Conservation (phyloP, 2,329 filamentous ascomycete genomes). For the Niveomyces coronatus region DNA sequence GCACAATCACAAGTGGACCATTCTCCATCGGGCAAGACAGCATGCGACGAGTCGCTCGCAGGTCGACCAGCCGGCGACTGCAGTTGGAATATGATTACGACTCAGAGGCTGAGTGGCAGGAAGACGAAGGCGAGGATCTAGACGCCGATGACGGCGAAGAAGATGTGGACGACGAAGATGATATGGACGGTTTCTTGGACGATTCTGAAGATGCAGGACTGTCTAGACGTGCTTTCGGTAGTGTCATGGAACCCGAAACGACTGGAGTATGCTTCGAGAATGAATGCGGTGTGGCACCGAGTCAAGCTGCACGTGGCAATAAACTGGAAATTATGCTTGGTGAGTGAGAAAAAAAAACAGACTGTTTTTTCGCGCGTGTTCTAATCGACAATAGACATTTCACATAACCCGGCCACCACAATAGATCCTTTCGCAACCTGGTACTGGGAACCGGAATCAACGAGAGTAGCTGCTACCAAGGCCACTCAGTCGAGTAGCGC, state of each 20-base stretch:
- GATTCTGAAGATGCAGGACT: conserved; percentile 63
- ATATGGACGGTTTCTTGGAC: conserved; percentile 84
- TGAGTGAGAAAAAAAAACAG: conserved; percentile 29
- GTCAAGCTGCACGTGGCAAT: conserved; percentile 45
- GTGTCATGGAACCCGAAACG: conserved; percentile 64
- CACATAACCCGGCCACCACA: conserved; percentile 33
- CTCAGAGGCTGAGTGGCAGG: conserved; percentile 80
- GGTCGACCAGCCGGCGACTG: conserved; percentile 44
- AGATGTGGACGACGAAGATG: conserved; percentile 66
- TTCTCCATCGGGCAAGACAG: conserved; percentile 32
- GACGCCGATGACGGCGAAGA: conserved; percentile 58
- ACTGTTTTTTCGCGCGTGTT: too few relatives aligned
- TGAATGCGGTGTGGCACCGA: conserved; percentile 33
- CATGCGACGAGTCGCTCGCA: conserved; percentile 40
- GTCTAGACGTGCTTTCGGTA: conserved; percentile 48
- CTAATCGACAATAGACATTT: conserved; percentile 13
- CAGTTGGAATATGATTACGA: conserved; percentile 74
- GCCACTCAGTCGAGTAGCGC: conserved; percentile 10
- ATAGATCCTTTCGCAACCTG: conserved; percentile 78
- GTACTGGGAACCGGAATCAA: conserved; percentile 57
- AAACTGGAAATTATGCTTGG: conserved; percentile 66
- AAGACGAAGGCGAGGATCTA: conserved; percentile 59
- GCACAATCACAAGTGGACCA: conserved; percentile 57
- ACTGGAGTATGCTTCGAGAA: conserved; percentile 82
- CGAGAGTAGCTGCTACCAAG: conserved; percentile 10